Evolutionary conservation across 192 early-diverging fungal species (phyloP), one percentile per base, ranked within the genome.

Genomic region (Lobulomyces angularis): DNA sequence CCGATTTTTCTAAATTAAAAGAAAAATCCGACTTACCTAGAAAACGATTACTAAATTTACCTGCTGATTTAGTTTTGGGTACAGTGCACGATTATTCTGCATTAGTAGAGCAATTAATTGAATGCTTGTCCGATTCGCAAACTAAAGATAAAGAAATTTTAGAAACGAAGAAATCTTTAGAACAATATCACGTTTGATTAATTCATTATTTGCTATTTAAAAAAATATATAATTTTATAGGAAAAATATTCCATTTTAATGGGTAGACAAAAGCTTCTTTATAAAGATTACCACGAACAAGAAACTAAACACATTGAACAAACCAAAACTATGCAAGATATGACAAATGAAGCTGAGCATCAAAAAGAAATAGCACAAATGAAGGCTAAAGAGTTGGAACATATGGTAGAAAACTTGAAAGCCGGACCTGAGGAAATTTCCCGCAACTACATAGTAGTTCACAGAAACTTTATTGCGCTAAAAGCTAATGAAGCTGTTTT

Each of bases 61-160:
- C 62, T 4, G 37, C 56, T 25, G 50, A 45, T 18, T 29, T 65
- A 24, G 8, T 19, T 1, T 38, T 52, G 20, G 57, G 53, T 3
- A 52, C 39, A 8, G 36, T 53, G 17, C 31, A 48, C 14, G 62
- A 60, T 39, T 65, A 59, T 31, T 27, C 34, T 8, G 23, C 54
- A 40, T 6, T 74, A 14, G 55, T 65, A 0, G 62, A 63, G 33
- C 64, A 74, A 35, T 33, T 74, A 34, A 61, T 59, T 6, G 37
- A 56, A 18, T 56, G 62, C 43, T 37, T 68, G 12, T 28, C 26
- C 51, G 64, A 67, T 14, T 25, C 59, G 12, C 32, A 58, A n/a
- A 37, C 35, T 5, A 59, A 59, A 18, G 50, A 64, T 23, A 29
- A 31, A 7, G 60, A 61, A 18, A 29, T 66, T 1, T 20, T 46